Percentiles rank a stretch among this genome's conserved stretches.
Conservation (phyloP, 495 filamentous ascomycete species). For the Tuber microsphaerosporum region DNA sequence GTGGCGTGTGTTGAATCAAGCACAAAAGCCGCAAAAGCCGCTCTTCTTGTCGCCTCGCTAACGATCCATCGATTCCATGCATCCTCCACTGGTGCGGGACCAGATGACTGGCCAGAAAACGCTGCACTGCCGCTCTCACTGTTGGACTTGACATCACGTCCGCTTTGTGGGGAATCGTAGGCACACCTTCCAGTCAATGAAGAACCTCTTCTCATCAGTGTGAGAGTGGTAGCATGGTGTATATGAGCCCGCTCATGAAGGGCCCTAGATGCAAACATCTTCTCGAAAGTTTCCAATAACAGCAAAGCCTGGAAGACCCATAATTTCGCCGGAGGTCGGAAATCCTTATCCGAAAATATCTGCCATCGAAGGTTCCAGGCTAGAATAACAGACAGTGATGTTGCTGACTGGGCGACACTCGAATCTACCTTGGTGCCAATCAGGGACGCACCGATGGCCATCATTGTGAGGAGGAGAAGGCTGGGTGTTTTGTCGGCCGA, state of each 20-base stretch:
- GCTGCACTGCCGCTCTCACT: slow-evolving; percentile 46
- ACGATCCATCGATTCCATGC: slow-evolving; percentile 98
- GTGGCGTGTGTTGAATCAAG: slow-evolving; percentile 94
- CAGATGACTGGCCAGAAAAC: slow-evolving; percentile 54
- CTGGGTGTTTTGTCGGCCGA: slow-evolving; percentile 76
- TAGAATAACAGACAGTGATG: slow-evolving; percentile 74
- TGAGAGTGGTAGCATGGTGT: slow-evolving; percentile 91
- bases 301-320: slow-evolving; percentile 94
- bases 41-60: slow-evolving; percentile 80
- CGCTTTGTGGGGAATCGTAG: slow-evolving; percentile 78
- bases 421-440: slow-evolving; percentile 72
- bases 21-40: slow-evolving; percentile 90
- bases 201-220: slow-evolving; percentile 85
- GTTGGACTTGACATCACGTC: slow-evolving; percentile 57
- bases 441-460: slow-evolving; percentile 86
- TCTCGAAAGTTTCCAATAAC: slow-evolving; percentile 88
- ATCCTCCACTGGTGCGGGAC: slow-evolving; percentile 67
- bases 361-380: slow-evolving; percentile 90
- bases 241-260: slow-evolving; percentile 95
- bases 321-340: slow-evolving; percentile 89
- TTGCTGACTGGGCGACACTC: slow-evolving; percentile 62
- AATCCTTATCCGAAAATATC: slow-evolving; percentile 77
- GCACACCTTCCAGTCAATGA: slow-evolving; percentile 86
- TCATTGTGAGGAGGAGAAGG: slow-evolving; percentile 81
- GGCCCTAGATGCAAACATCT: slow-evolving; percentile 85